Evolutionary conservation across 2,329 filamentous ascomycete genomes (phyloP), one percentile per base, ranked within the genome.

Genomic region (Daldinia eschscholtzii): DNA sequence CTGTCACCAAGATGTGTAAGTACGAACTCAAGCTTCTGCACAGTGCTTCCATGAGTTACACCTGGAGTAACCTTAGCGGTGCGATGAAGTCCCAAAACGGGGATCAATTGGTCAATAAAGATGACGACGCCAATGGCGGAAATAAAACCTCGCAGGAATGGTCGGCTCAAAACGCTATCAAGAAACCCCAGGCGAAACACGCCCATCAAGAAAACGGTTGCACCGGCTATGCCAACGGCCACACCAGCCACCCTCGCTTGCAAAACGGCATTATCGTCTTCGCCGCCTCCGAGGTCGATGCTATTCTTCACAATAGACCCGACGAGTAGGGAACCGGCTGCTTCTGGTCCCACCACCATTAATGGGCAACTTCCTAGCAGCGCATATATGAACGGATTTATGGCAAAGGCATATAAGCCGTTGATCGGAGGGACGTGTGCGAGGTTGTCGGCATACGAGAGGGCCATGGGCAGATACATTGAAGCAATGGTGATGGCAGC

Each of bases 121-220:
- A 99, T 98, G 72, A 98, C 94, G 63, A 98, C 93, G 56, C 96
- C 96, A 78, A 99, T 97, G 57, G 96, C 96, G 64, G 93, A 97
- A 81, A 99, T 98, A 82, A 99, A 99, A 0, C 96, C 96, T 67
- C 96, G 87, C 63, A 98, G 82, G 75, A 99, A 98, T 0, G 96
- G 96, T 37, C 93, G 88, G 73, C 94, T 98, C 39, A 99, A 86
- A 10, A 99, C 94, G 76, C 93, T 97, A 78, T 99, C 96, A 68
- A 99, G 81, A 76, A 98, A 99, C 0, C 96, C 96, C 3, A 99
- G 83, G 13, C 96, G 88, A 26, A 92, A 92, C 28, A 97, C 78
- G 0, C 96, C 96, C 13, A 94, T 93, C 56, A 93, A 84, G n/a
- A 98, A 86, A 50, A 98, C 95, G 73, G 94, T 93, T 1, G 91